Base-by-base conservation (phyloP, 1,284 basidiomycete species). In the Limonomyces culmigenus region DNA sequence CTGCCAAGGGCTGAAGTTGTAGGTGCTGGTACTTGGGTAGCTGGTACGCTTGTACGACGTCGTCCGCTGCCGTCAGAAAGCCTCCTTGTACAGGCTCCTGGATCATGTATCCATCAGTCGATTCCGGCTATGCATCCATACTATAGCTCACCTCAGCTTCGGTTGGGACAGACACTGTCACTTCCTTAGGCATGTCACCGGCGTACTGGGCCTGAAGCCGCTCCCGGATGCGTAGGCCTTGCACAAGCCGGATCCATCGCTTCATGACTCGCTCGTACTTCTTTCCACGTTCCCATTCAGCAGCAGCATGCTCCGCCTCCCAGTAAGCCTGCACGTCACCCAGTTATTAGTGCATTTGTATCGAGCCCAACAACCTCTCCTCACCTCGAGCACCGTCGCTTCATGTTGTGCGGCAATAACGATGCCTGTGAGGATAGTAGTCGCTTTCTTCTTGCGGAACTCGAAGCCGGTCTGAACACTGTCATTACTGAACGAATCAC, bases 361-460 rank as follows among this genome's bases (percentile, higher is more conserved):
- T 29, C 13, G 2, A n/a, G n/a, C n/a, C n/a, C n/a, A n/a, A n/a
- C n/a, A n/a, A n/a, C n/a, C n/a, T n/a, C 6, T 3, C 46, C 64
- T 42, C 50, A 85, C 87, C 60, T 92, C 85, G 29, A 88, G 57
- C n/a, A 95, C 53, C 3, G 65, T 51, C 3, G 67, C 60, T 51
- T 88, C 80, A 45, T 88, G 74, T 53, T 91, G 86, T 33, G 64
- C 62, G 6, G 92, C 85, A 13, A 92, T 67, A 13, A 98, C 89
- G 13, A 97, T 70, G 15, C 93, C 93, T 20, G 75, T 73, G 33
- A 95, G 63, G 43, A 88, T 65, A 3, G 93, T 93, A 39, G 75
- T 74, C 0, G 92, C 91, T 36, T 75, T 67, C 14, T 85, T 75
- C 53, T 91, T 92, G 48, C 79, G 84, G 60, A 98, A 98, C 55